Base-by-base conservation (phyloP, 352 stramenopile genomes). In the Blastocystis sp. region DNA sequence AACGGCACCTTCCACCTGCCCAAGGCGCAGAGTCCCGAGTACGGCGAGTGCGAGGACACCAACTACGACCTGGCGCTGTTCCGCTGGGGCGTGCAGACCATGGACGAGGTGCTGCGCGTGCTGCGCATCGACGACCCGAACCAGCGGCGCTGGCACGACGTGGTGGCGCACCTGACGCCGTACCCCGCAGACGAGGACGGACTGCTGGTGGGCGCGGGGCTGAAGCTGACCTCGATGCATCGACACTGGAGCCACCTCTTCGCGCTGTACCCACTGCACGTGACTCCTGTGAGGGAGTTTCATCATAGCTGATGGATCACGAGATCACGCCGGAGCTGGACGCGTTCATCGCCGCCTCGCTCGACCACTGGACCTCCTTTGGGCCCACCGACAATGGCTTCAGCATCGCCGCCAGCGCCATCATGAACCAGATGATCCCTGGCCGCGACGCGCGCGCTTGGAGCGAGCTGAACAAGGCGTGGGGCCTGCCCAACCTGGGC, bases 141-240 rank as follows among this genome's bases (percentile, higher is more conserved):
- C 9, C 74, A 45, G n/a, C 28, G 14, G 21, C 23, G n/a, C 2
- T 82, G 61, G 56, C 74, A 82, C 19, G 28, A 82, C 2, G 74
- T 82, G 56, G 43, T 82, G 23, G 74, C 76, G 23, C 74, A 82
- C 48, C 56, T 82, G 17, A 45, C 34, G 5, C 40, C 14, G 7
- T 82, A 82, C 34, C 74, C 74, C 70, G 19, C 43, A 19, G 74
- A 82, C 45, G 61, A 64, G 21, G 74, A 82, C 34, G 74, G 74
- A 23, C 59, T 82, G 23, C n/a, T 70, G 61, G 61, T 82, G 19
- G 74, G 74, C 19, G 23, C 56, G 23, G 48, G 28, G 3, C 56
- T 82, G 19, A 82, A 82, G 61, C 21, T 82, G 61, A 82, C 74
- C 2, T 66, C 40, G 9, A 82, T 82, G 74, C 74, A 82, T 14